Base-by-base conservation (phyloP, 2,329 filamentous ascomycete species). In the Sporothrix brasiliensis region DNA sequence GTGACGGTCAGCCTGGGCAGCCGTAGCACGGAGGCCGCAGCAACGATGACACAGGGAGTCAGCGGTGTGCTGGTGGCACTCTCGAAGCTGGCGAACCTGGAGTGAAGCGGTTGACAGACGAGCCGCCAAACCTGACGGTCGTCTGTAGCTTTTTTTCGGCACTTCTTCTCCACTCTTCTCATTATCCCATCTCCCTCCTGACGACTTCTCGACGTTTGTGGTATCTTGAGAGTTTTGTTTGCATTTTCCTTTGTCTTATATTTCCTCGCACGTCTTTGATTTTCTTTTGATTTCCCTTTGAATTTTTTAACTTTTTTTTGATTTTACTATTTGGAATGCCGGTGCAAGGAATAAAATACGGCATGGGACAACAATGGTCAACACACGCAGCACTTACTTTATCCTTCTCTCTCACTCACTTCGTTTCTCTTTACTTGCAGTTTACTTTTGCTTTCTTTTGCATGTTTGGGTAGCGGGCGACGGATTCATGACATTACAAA, bases 41-140 rank as follows among this genome's bases (percentile, higher is more conserved):
- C 91, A 1, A 97, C 94, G 0, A 79, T 97, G 76, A 94, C 93
- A 0, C 94, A 97, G 79, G 94, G 94, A 74, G 93, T 97, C 56
- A 97, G 92, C 79, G 94, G 94, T 68, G 75, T 75, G 60, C 74
- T 76, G 16, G 73, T 73, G 14, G 69, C 70, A 5, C 63, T 75
- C 30, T 71, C 73, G 56, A 70, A 67, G 63, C 70, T 75, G 47
- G 72, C 71, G 2, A 67, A 56, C 5, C 34, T 70, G 4, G 44
- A 69, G 39, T 70, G 47, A 50, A 16, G 16, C 19, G 24, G 14
- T 9, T n/a, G 4, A n/a, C 19, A 9, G 14, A n/a, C 16, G 41
- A 44, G 41, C 27, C 27, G 41, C 41, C 13, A 44, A 30, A 30
- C 27, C 7, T 44, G 41, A 44, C 41, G 41, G 41, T 14, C 41